Evolutionary conservation across 1,139 yeast genomes (phyloP).

Genomic region (Pneumocystis murina): DNA sequence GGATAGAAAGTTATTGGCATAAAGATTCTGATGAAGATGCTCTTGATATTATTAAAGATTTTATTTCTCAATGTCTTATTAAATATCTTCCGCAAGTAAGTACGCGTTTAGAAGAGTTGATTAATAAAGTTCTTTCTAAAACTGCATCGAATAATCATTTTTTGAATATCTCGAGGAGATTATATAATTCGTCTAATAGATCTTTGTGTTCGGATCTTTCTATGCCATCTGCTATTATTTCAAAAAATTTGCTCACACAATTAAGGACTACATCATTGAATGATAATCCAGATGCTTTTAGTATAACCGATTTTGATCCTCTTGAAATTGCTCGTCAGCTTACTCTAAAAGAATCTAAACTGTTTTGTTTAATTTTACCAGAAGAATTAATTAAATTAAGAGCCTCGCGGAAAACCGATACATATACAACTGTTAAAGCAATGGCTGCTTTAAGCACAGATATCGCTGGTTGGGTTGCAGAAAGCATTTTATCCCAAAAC

Average conservation of each 20-base stretch:
- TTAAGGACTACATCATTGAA: conserved; percentile 5
- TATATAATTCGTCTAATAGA: conserved; percentile 11
- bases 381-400: conserved; percentile 64
- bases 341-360: conserved; percentile 59
- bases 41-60: conserved; percentile 12
- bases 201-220: conserved; percentile 7
- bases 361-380: conserved; percentile 53
- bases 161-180: conserved; percentile 12
- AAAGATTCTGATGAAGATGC: conserved; percentile 35
- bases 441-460: conserved; percentile 42
- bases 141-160: conserved; percentile 4
- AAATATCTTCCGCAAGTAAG: conserved; percentile 46
- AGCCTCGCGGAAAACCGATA: conserved; percentile 18
- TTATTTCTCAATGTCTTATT: conserved; percentile 29
- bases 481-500: conserved; percentile 48
- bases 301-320: conserved; percentile 53
- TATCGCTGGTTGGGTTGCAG: conserved; percentile 72
- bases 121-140: conserved; percentile 1
- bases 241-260: conserved; percentile 11
- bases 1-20: conserved; percentile 72
- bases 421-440: conserved; percentile 17
- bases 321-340: conserved; percentile 72
- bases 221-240: conserved; percentile 15
- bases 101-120: conserved; percentile 21
- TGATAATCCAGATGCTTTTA: conserved; percentile 7